Conservation (phyloP, 768 basidiomycete species). For the Omphalotus guepiniiformis region DNA sequence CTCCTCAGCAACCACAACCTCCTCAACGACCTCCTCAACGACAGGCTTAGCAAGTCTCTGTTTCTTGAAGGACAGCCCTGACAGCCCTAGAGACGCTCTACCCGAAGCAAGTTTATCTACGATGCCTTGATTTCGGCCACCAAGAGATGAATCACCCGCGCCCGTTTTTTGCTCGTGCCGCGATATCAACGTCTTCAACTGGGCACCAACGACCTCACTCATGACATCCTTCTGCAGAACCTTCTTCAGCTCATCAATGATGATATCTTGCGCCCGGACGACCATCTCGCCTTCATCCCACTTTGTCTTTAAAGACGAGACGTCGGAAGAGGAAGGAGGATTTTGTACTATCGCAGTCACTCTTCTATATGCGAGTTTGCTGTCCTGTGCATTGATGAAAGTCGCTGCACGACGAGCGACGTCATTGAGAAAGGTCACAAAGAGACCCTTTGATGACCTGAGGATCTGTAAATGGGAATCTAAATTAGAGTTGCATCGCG, state of each 20-base stretch:
- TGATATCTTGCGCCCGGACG: slow-evolving; percentile 48
- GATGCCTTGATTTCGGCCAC: background rate
- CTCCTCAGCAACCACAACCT: slow-evolving; percentile 44
- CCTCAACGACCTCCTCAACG: slow-evolving; percentile 28
- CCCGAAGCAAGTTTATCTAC: background rate
- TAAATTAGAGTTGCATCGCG: background rate
- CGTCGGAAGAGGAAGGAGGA: slow-evolving; percentile 35
- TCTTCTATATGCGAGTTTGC: slow-evolving; percentile 54
- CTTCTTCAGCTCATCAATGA: slow-evolving; percentile 51
- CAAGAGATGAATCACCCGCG: background rate
- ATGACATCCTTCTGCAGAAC: slow-evolving; percentile 60
- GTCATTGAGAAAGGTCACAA: slow-evolving; percentile 72
- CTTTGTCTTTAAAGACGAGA: slow-evolving; percentile 37
- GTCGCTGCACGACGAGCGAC: slow-evolving; percentile 64
- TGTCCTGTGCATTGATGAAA: slow-evolving; percentile 50
- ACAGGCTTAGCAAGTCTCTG: slow-evolving; percentile 22
- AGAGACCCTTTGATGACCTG: slow-evolving; percentile 68
- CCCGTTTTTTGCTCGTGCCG: background rate
- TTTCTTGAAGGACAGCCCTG: slow-evolving; percentile 44
- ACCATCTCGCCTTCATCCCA: slow-evolving; percentile 55
- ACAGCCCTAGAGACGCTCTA: slow-evolving; percentile 28
- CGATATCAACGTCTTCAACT: slow-evolving; percentile 6
- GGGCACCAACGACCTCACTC: slow-evolving; percentile 3
- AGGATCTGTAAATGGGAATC: slow-evolving; percentile 49
- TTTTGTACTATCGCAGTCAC: slow-evolving; percentile 52